Percentiles rank a stretch among this genome's conserved stretches.
Conservation (phyloP, 805 yeast genomes). For the Metschnikowia corniflorae region DNA sequence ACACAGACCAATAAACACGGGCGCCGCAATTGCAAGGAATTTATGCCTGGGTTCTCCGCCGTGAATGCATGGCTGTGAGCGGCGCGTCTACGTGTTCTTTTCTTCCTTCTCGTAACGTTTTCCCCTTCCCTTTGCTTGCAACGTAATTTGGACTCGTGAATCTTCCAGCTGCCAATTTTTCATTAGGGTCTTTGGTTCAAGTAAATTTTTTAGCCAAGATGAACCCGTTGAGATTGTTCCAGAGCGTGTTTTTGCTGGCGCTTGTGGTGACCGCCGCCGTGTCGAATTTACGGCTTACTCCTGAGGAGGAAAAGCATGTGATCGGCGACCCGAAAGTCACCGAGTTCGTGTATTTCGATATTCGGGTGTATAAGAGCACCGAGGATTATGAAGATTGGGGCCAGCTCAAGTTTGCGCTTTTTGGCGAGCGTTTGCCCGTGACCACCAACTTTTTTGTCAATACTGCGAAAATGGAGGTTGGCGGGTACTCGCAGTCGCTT, state of each 20-base stretch:
- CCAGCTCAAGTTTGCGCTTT: slow-evolving; percentile 27
- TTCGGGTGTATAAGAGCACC: slow-evolving; percentile 26
- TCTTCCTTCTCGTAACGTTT: too few species aligned
- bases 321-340: slow-evolving; percentile 48
- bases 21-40: too few species aligned
- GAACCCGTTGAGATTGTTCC: slow-evolving; percentile 6
- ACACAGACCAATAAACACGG: too few species aligned
- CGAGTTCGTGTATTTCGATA: slow-evolving; percentile 41
- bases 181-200: too few species aligned
- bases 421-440: slow-evolving; percentile 17
- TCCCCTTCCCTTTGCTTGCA: too few species aligned
- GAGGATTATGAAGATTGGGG: slow-evolving; percentile 30
- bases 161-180: too few species aligned
- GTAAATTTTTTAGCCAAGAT: neutral
- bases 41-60: too few species aligned
- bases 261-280: slow-evolving; percentile 4
- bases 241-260: slow-evolving; percentile 5
- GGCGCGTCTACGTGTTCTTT: too few species aligned
- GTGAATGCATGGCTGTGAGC: too few species aligned
- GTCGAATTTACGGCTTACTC: slow-evolving; percentile 7
- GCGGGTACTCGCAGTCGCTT: slow-evolving; percentile 20
- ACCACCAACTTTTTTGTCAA: slow-evolving; percentile 36
- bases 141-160: too few species aligned
- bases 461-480: slow-evolving; percentile 26
- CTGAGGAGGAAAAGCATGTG: slow-evolving; percentile 21